A percentile compares a stretch with the other conserved stretches of the same genome.
Conservation (phyloP, 495 filamentous ascomycete species). For the Penicillium robsamsonii region DNA sequence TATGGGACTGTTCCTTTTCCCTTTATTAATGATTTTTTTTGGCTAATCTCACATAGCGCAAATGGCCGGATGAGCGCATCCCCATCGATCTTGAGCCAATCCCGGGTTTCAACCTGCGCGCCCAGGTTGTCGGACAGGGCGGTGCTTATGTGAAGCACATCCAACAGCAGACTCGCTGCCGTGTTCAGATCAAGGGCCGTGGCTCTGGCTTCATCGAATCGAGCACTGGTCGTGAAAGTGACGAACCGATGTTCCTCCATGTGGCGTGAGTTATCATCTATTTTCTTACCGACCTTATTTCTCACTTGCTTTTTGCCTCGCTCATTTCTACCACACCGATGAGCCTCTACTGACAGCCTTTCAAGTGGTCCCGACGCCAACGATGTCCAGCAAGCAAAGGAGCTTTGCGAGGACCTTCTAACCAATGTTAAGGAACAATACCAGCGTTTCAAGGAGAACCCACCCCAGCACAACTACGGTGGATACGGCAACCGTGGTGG, state of each 20-base stretch:
- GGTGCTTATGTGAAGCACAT: slow-evolving; percentile 97
- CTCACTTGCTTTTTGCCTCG: not conserved
- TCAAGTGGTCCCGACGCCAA: slow-evolving; percentile 78
- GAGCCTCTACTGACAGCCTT: slow-evolving; percentile 30
- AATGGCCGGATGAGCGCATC: slow-evolving; percentile 98
- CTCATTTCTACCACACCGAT: not conserved
- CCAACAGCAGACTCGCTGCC: slow-evolving; percentile 87
- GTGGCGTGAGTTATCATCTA: slow-evolving; percentile 64
- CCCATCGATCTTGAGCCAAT: slow-evolving; percentile 86
- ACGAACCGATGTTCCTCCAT: slow-evolving; percentile 93
- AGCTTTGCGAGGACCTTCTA: slow-evolving; percentile 83
- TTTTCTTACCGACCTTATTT: not conserved
- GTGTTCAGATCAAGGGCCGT: slow-evolving; percentile 95
- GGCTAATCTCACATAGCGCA: slow-evolving; percentile 62
- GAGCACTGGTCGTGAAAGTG: slow-evolving; percentile 78
- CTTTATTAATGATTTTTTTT: not conserved
- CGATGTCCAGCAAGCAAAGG: slow-evolving; percentile 83
- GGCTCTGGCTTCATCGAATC: slow-evolving; percentile 94
- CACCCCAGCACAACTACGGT: slow-evolving; percentile 63
- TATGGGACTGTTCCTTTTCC: slow-evolving; percentile 42
- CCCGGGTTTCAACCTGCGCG: slow-evolving; percentile 93
- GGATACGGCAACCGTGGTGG: slow-evolving; percentile 50
- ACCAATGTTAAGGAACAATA: slow-evolving; percentile 81
- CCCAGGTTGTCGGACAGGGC: slow-evolving; percentile 90
- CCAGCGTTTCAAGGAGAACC: slow-evolving; percentile 82